Base-by-base conservation (phyloP, 78 protist species). In the Ministeria vibrans region DNA sequence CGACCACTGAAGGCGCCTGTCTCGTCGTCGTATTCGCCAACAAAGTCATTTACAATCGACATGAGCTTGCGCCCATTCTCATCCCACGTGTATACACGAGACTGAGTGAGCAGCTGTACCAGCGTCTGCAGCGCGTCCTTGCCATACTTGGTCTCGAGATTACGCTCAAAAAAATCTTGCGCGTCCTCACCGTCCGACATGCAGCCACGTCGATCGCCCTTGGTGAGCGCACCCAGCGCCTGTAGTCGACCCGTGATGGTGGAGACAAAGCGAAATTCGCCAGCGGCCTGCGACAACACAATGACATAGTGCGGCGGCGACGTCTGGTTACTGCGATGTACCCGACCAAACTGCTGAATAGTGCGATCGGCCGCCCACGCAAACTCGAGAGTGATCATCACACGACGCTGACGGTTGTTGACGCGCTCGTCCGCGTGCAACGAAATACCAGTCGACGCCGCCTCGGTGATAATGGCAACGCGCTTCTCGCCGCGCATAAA, bases 261-360 rank as follows among this genome's bases (percentile, higher is more conserved):
- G 38, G 71, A 39, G 32, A 49, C 80, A 23, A 75, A 59, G 49
- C 70, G 80, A 32, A 66, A 32, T 32, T 51, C 80, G 70, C 66
- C 70, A 25, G 53, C 70, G 36, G 32, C 2, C 66, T 23, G 42
- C 23, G 42, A 27, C 51, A 41, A n/a, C 46, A 41, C 0, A n/a
- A 62, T 23, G 13, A 20, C 20, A 63, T 73, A 73, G 45, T 46
- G 32, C 1, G 78, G 78, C 38, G 43, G 66, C 6, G 0, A 20
- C 43, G 49, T 5, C 64, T 73, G 78, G 78, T 73, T 73, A 69
- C 63, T 39, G 42, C 85, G 72, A 45, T 81, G 85, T 11, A 79
- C 51, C 32, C 85, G 85, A 9, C 85, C 85, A 43, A 75, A 53
- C 66, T 81, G 85, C 79, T 81, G 85, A 38, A 81, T 70, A 27